Base-by-base conservation (phyloP, 2,329 filamentous ascomycete genomes). In the Ambrosiella xylebori region DNA sequence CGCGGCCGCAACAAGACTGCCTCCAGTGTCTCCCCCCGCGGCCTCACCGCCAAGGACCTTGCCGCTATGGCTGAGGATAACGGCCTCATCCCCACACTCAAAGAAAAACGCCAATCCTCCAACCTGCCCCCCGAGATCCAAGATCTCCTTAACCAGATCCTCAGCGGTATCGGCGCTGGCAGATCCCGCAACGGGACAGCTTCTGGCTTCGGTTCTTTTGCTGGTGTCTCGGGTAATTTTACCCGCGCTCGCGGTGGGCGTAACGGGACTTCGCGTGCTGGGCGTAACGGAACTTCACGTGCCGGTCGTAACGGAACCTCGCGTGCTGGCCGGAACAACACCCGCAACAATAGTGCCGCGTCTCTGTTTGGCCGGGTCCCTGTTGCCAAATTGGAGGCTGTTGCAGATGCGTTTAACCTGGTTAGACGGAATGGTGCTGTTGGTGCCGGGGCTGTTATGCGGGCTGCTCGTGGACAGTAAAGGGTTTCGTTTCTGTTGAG, bases 1-100 rank as follows among this genome's bases (percentile, higher is more conserved):
- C 65, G 84, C 71, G 81, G 85, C 77, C 74, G 74, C 41, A 65
- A 61, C n/a, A 66, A 64, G 45, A 27, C 62, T 2, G 70, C 68
- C 27, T 71, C 72, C 7, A n/a, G 12, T 19, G 8, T n/a, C 17
- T 9, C 13, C 15, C 45, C 15, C 45, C 45, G 45, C 45, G 45
- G 17, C 15, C 45, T 49, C 12, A 49, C 45, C 45, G 45, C 15
- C 15, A 15, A n/a, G 17, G 45, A 70, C 54, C 70, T 69, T 19
- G 68, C 69, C 11, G 69, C 68, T 2, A 65, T 65, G 37, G 67
- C 70, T 38, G 66, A 66, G 8, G 73, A 74, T n/a, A 66, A 70
- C n/a, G 72, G 27, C 39, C 54, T 56, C 11, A 19, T 38, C 17
- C 17, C 44, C 44, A 54, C 27, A 4, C 13, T 54, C 36, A 38